Evolutionary conservation across 2,329 filamentous ascomycete species (phyloP).

Genomic region (Trichoderma sp.): DNA sequence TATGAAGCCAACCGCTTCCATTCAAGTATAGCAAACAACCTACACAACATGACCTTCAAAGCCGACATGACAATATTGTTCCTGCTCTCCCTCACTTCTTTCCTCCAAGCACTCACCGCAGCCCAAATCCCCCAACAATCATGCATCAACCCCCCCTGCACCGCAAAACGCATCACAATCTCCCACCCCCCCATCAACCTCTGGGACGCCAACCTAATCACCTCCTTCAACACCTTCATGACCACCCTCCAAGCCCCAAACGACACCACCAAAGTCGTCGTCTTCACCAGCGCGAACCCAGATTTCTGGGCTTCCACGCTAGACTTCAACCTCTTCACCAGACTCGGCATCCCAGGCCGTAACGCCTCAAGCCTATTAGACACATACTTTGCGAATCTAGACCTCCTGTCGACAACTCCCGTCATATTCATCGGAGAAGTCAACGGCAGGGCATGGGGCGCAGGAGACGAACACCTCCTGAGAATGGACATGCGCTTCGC

Average conservation of each 20-base stretch:
- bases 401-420: constrained; percentile 4
- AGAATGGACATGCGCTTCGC: constrained; percentile 22
- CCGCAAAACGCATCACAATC: constrained; percentile 9
- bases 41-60: no score
- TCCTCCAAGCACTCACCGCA: not conserved
- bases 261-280: constrained; percentile 1
- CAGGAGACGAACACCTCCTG: constrained; percentile 9
- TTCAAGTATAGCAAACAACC: no score
- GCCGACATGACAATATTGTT: no score
- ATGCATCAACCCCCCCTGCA: constrained; percentile 3
- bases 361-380: not conserved
- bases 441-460: constrained; percentile 10
- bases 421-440: constrained; percentile 18
- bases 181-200: constrained; percentile 12
- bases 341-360: not conserved
- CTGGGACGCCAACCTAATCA: constrained; percentile 9
- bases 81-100: not conserved
- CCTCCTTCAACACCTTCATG: not conserved
- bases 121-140: constrained; percentile 10
- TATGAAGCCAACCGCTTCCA: no score
- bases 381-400: constrained; percentile 15
- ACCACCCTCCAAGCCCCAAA: not conserved
- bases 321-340: not conserved
- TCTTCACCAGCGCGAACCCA: not conserved
- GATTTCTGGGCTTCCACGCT: not conserved